A percentile compares a stretch with the other conserved stretches of the same genome.
Evolutionary conservation across 1,284 basidiomycete species (phyloP).

Genomic region (Inonotus hispidus): DNA sequence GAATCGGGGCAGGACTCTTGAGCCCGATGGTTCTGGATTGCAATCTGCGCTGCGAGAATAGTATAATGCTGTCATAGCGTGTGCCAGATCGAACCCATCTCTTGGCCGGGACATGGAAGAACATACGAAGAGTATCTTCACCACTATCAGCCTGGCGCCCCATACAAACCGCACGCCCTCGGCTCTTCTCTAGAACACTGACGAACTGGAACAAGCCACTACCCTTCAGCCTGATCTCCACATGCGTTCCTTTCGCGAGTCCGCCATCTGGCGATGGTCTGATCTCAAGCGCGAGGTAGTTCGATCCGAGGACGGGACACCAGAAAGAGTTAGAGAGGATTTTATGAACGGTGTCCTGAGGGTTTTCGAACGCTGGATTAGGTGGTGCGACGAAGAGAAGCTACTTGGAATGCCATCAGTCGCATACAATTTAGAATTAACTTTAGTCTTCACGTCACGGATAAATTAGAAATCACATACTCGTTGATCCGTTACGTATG

Average conservation of each 20-base stretch:
- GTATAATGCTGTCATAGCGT: slow-evolving; percentile 5
- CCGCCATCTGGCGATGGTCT: slow-evolving; percentile 61
- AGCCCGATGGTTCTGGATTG: slow-evolving; percentile 11
- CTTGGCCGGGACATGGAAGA: not conserved
- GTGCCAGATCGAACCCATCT: not conserved
- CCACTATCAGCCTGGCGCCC: slow-evolving; percentile 47
- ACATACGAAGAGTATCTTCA: slow-evolving; percentile 37
- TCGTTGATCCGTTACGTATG: slow-evolving; percentile 66
- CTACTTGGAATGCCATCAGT: slow-evolving; percentile 33
- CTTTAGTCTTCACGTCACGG: no score
- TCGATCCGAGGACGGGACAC: slow-evolving; percentile 65
- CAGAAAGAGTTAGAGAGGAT: slow-evolving; percentile 67
- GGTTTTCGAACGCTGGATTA: slow-evolving; percentile 41
- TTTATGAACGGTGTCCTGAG: slow-evolving; percentile 56
- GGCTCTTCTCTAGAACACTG: slow-evolving; percentile 63
- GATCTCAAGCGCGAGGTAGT: slow-evolving; percentile 62
- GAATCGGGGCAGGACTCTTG: slow-evolving; percentile 1
- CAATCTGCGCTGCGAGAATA: slow-evolving; percentile 14
- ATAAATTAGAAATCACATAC: slow-evolving; percentile 37
- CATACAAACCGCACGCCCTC: slow-evolving; percentile 71
- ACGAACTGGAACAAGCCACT: slow-evolving; percentile 69
- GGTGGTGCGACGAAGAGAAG: slow-evolving; percentile 54
- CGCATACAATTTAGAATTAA: not conserved
- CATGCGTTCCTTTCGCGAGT: slow-evolving; percentile 53
- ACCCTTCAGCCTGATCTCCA: slow-evolving; percentile 63